phyloP scores from a whole-genome alignment of 139 green algal genomes.

The Picochlorum sp. region DNA sequence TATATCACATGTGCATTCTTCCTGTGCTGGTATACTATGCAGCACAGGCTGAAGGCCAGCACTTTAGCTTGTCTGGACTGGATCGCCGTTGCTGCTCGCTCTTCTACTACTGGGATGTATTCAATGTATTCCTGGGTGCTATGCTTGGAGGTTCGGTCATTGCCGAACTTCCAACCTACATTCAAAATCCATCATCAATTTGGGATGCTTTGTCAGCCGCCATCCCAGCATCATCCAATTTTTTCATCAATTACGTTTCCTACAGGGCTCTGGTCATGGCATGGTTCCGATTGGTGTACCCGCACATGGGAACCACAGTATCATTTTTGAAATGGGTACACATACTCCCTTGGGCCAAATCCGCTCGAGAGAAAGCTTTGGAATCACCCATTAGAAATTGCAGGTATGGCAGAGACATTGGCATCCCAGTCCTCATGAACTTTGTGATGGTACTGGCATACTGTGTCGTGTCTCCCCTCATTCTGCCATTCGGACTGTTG shows the following conservation, averaged over 20 bases:
- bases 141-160: conserved; percentile 48
- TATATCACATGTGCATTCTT: conserved; percentile 76
- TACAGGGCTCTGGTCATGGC: conserved; percentile 28
- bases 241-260: conserved; percentile 73
- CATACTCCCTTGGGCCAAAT: conserved; percentile 26
- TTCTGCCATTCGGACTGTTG: conserved; percentile 47
- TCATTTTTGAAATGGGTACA: conserved; percentile 17
- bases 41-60: conserved; percentile 39
- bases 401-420: conserved; percentile 40
- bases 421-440: conserved; percentile 43
- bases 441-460: conserved; percentile 44
- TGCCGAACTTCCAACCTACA: conserved; percentile 29
- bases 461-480: conserved; percentile 37
- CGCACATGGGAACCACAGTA: conserved; percentile 21
- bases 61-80: conserved; percentile 24
- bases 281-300: conserved; percentile 38
- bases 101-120: conserved; percentile 54
- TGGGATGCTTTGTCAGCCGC: conserved; percentile 54
- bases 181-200: conserved; percentile 46
- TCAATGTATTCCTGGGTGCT: conserved; percentile 51
- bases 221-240: conserved; percentile 74
- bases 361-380: conserved; percentile 30
- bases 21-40: conserved; percentile 53
- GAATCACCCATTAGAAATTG: conserved; percentile 29
- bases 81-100: conserved; percentile 41